Evolutionary conservation across 2,329 filamentous ascomycete species (phyloP), one percentile per base, ranked within the genome.

Genomic region (Aureobasidium musti): DNA sequence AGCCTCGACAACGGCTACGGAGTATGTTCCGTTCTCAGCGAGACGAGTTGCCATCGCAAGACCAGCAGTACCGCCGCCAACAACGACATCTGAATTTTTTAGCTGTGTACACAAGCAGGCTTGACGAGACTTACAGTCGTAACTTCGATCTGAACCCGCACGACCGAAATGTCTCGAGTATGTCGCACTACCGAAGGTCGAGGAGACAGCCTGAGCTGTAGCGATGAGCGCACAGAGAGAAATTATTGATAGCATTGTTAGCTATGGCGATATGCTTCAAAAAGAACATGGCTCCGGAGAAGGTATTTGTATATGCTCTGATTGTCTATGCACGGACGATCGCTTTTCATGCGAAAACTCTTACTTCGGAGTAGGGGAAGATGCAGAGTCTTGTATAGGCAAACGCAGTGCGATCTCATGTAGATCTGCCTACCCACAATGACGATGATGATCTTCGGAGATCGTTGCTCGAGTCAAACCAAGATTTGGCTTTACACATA

Each of bases 1-100:
- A 1, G 71, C 72, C 54, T 73, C 72, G 11, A 73, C 39, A 4
- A 73, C 71, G 1, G 71, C 72, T 13, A 73, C 72, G 2, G 68
- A 67, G 17, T 65, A 60, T 14, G 59, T 64, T 13, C 56, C 47
- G 43, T 73, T 68, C 21, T 68, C 71, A n/a, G 68, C 41, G 2
- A 73, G 67, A 6, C 72, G 69, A 56, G 50, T 60, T 33, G 71
- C 71, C 1, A 73, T 56, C 5, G 67, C 65, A 6, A 72, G 50
- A 6, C 71, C 71, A 28, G 56, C 72, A 2, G 71, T 71, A 19
- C 71, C 69, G 33, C 70, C 69, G n/a, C 70, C 68, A 33, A 69
- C 65, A 17, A 70, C 63, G n/a, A 72, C 70, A 53, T 72, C 57
- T 61, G 11, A 5, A 8, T n/a, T 21, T 14, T 14, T 61, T 26